Base-by-base conservation (phyloP, 371 early-diverging fungal genomes). In the Choanephora cucurbitarum region DNA sequence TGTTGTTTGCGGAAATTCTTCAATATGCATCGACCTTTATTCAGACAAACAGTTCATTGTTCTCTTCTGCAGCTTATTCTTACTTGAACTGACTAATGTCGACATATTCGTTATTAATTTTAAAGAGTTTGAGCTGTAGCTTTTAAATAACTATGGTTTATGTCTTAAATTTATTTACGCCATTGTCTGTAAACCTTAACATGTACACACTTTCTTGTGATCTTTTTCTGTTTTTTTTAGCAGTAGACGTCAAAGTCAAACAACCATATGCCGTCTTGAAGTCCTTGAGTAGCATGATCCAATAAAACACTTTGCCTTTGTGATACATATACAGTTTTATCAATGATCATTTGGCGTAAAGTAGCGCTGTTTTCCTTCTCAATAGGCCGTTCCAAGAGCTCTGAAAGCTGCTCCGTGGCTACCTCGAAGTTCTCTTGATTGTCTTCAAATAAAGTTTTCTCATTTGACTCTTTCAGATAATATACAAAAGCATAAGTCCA, bases 401-500 rank as follows among this genome's bases (percentile, higher is more conserved):
- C 96, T 24, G 89, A 88, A 42, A 98, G 77, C 49, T 88, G 83
- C 70, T 98, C 98, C 8, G 93, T 93, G 5, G 96, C 96, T 85
- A 95, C 85, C 70, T 97, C 96, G 31, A 98, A 70, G 64, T 97
- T 96, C 5, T 91, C 78, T 75, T 98, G 98, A 74, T 98, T 98
- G 69, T 94, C 92, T 73, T 70, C 97, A 73, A 97, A 97, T 21
- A 98, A 69, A 4, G 78, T 85, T 1, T 94, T 95, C 60, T 84
- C 73, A 73, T 97, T 97, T 65, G 86, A 78, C 48, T 80, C 82
- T 14, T 60, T 64, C 59, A 98, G 79, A 69, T 96, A 98, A 72
- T 88, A 98, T 0, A 96, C 97, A 70, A 98, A 91, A 13, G 90
- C 91, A 70, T 96, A 98, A 0, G 96, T 94, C 97, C 97, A 98